Evolutionary conservation across 176 grass and related monocot genomes (phyloP).

Genomic region (Hsuehochloa calcarea): DNA sequence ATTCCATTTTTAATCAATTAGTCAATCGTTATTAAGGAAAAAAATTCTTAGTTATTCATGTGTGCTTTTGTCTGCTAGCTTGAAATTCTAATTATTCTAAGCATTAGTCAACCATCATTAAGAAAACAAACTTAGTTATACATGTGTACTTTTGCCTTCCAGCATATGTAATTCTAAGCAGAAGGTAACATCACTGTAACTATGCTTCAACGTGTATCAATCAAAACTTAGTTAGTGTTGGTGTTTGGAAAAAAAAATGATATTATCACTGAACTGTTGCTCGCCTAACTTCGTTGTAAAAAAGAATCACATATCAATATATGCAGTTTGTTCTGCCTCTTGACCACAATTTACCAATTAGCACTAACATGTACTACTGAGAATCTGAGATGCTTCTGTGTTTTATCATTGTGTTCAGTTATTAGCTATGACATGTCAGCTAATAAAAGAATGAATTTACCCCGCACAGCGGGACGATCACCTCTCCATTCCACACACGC

Average conservation of each 20-base stretch:
- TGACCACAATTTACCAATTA: not conserved
- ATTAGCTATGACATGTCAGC: not conserved
- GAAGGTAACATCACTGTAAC: no score
- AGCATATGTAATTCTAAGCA: no score
- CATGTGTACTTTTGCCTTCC: no score
- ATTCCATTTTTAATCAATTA: not conserved
- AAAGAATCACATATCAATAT: not conserved
- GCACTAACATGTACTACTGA: not conserved
- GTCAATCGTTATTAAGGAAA: not conserved
- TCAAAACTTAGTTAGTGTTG: no score
- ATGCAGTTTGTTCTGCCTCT: not conserved
- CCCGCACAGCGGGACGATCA: no score
- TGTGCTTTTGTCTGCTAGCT: not conserved
- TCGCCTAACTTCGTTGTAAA: not conserved
- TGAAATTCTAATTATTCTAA: not conserved
- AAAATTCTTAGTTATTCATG: not conserved
- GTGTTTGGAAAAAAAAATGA: no score
- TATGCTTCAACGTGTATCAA: no score
- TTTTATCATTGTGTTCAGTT: not conserved
- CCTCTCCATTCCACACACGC: no score
- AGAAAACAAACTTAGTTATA: not conserved
- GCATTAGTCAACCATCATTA: not conserved
- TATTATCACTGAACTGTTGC: not conserved
- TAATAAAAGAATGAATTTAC: no score
- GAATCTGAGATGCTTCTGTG: not conserved